Conservation (phyloP, 148 eudicot genomes). For the Polygonum maritimum region DNA sequence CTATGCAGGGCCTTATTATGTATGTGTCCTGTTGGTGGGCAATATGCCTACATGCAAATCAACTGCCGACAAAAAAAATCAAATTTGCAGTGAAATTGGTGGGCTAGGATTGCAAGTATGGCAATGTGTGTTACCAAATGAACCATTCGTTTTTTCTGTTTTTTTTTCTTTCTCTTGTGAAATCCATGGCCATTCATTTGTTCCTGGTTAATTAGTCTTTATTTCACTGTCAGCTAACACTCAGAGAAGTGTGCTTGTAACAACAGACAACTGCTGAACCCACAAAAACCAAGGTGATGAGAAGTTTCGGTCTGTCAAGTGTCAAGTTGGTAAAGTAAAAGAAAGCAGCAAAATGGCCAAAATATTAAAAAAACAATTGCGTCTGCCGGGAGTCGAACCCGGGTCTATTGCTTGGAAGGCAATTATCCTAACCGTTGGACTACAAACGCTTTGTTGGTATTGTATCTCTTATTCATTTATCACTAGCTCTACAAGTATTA, state of each 20-base stretch:
- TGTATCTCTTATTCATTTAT: no score
- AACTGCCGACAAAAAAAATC: neutral
- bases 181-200: neutral
- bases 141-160: neutral
- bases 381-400: slow-evolving; percentile 12
- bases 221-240: neutral
- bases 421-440: slow-evolving; percentile 12
- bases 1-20: neutral
- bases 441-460: neutral
- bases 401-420: slow-evolving; percentile 13
- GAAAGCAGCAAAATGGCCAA: neutral
- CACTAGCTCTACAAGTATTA: no score
- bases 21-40: neutral
- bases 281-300: neutral
- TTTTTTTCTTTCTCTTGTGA: no score
- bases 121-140: no score
- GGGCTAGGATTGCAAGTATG: neutral
- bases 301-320: no score
- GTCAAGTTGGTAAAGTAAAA: neutral
- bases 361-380: neutral
- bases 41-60: no score
- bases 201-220: no score
- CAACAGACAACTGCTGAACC: neutral
- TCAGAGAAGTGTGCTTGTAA: neutral
- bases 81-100: neutral